Base-by-base conservation (phyloP, 352 stramenopile species). In the Phytopythium delawarense region DNA sequence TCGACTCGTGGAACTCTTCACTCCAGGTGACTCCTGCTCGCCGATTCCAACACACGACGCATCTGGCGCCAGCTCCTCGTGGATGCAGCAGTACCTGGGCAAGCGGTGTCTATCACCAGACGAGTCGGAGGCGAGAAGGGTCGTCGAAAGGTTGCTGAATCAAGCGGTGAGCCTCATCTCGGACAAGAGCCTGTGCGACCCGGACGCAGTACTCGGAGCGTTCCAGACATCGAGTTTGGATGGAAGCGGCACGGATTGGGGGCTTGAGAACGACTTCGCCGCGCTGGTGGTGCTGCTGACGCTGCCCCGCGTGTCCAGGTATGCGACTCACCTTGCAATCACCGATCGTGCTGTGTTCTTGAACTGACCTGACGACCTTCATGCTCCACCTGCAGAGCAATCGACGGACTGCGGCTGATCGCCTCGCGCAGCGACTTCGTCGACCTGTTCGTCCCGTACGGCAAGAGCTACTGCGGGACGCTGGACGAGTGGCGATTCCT, bases 401-500 rank as follows among this genome's bases (percentile, higher is more conserved):
- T 79, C n/a, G 78, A 92, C 32, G 85, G 78, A 11, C 68, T 94
- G 34, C 72, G 64, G n/a, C 65, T 92, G 48, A 79, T 94, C n/a
- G 67, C 74, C 4, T 65, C 76, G 34, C 69, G 72, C 11, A 49
- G 69, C 1, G 66, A 79, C 37, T 87, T 88, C 50, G 61, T 81
- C 48, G 74, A 78, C 49, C 75, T 92, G 28, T 87, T 93, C 52
- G 66, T 95, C 34, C 80, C 84, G 42, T 95, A 92, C 49, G 79
- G 78, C 21, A 88, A 83, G 62, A 79, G 60, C 65, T 90, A 81
- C 67, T 92, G 82, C 65, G 63, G 61, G 9, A 88, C 78, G 2
- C 66, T 95, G 49, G 76, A 86, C 13, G 84, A 95, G 60, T 95
- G 86, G 86, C 74, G 76, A 28, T 87, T 80, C 57, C 69, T 91